These are phyloP conservation scores for Aureoboletus auriporus DNA, from an alignment of 768 basidiomycete species.

Conservation along the genomic window DNA sequence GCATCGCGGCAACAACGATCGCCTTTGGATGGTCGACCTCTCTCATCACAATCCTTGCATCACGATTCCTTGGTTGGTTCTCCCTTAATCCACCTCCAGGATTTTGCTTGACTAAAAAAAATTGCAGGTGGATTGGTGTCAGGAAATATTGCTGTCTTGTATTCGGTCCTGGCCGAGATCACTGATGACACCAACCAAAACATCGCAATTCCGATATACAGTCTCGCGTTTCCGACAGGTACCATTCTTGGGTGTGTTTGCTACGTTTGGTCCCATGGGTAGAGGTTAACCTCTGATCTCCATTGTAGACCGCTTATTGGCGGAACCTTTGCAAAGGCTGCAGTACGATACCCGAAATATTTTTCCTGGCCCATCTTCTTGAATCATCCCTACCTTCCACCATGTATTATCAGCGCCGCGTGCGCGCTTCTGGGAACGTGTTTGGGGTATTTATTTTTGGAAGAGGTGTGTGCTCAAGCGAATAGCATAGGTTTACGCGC, in stretches of 20 bases:
- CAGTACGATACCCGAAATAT: neutral
- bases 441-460: conserved; percentile 1
- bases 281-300: neutral
- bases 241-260: conserved; percentile 1
- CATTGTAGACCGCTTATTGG: conserved; percentile 6
- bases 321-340: conserved; percentile 6
- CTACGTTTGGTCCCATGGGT: neutral
- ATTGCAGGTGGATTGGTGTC: conserved; percentile 7
- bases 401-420: neutral
- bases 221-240: neutral
- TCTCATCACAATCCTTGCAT: conserved; percentile 2
- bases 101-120: neutral
- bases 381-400: conserved; percentile 6
- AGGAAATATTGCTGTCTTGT: conserved; percentile 8
- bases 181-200: conserved; percentile 13
- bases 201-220: conserved; percentile 11
- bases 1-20: conserved; percentile 3
- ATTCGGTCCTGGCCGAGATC: conserved; percentile 9
- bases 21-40: conserved; percentile 11
- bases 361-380: conserved; percentile 9
- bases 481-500: too few relatives aligned
- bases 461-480: conserved; percentile 5
- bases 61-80: conserved; percentile 4
- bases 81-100: neutral
- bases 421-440: conserved; percentile 1